Base-by-base conservation (phyloP, 1,139 yeast genomes). In the Nakaseomyces sp. region DNA sequence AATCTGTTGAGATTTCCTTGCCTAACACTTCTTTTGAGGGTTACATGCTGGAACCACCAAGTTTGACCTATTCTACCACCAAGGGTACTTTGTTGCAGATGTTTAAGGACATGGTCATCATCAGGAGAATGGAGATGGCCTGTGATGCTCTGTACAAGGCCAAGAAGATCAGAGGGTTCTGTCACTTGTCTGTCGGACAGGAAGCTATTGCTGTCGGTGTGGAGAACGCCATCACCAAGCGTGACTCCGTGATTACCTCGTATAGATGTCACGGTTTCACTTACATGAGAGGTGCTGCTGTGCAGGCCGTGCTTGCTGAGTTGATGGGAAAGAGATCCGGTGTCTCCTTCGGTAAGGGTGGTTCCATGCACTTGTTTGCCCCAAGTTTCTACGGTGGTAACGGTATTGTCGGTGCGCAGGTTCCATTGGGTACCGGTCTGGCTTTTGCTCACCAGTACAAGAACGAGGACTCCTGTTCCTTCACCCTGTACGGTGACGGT, bases 361-460 rank as follows among this genome's bases (percentile, higher is more conserved):
- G 98, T 57, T 91, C 98, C 51, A 91, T 91, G 98, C 98, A 91
- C 73, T 86, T 91, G 91, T 91, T 83, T 67, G 86, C 95, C 45
- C 81, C 82, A 41, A 91, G 93, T 50, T 91, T 91, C 74, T 91
- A 83, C 69, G 98, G 98, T 65, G 98, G 98, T 71, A 91, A 91
- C 71, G 98, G 98, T 74, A 91, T 91, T 68, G 98, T 91, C 45
- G 98, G 98, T 66, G 98, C 97, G 45, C 98, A 91, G 72, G 97
- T 91, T 47, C 96, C 98, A 53, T 77, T 91, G 60, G 98, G 98
- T 65, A 86, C 96, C 46, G 98, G 98, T 57, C 75, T 91, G 55
- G 95, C 96, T 10, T 91, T 89, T 71, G 94, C 97, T 54, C 97
- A 91, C 73, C 88, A 88, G 73, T 91, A 93, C 74, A 77, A 78